A percentile compares a stretch with the other conserved stretches of the same genome.
These are phyloP conservation scores for Thermomucor indicae-seudaticae DNA, from an alignment of 371 early-diverging fungal species.

Conservation along the genomic window DNA sequence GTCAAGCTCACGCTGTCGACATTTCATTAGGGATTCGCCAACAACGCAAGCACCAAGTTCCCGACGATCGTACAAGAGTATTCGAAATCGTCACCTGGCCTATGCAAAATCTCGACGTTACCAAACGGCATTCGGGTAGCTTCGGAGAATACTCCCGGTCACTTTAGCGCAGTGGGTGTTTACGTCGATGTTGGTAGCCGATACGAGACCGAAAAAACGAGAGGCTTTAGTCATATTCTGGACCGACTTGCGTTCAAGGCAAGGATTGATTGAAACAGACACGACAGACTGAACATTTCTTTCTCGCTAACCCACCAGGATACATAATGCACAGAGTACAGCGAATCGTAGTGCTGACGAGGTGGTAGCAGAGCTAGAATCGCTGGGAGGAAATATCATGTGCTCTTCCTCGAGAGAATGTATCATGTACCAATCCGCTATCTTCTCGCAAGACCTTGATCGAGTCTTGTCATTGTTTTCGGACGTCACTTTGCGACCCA, in stretches of 20 bases:
- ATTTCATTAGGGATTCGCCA: neutral
- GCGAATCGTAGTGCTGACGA: conserved; percentile 58
- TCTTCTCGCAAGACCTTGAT: conserved; percentile 80
- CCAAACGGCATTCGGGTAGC: conserved; percentile 87
- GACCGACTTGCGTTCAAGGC: conserved; percentile 94
- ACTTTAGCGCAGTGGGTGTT: conserved; percentile 86
- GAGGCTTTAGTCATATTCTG: conserved; percentile 80
- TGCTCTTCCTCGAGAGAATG: conserved; percentile 90
- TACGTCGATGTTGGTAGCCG: conserved; percentile 89
- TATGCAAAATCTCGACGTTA: conserved; percentile 65
- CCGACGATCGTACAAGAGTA: conserved; percentile 42
- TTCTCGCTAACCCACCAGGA: too few species aligned
- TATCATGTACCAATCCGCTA: conserved; percentile 91
- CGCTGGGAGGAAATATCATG: conserved; percentile 87
- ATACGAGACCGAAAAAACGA: conserved; percentile 69
- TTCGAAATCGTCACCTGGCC: conserved; percentile 36
- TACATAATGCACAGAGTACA: conserved; percentile 41
- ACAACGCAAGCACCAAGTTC: conserved; percentile 1
- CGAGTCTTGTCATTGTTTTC: conserved; percentile 72
- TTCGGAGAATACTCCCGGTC: conserved; percentile 78
- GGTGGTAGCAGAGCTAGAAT: conserved; percentile 77
- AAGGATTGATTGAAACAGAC: too few species aligned
- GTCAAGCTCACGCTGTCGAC: neutral
- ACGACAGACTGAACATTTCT: too few species aligned
- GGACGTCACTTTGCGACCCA: conserved; percentile 76